A percentile compares a stretch with the other conserved stretches of the same genome.
These are phyloP conservation scores for Globisporangium spiculum DNA, from an alignment of 352 stramenopile genomes.

Conservation along the genomic window DNA sequence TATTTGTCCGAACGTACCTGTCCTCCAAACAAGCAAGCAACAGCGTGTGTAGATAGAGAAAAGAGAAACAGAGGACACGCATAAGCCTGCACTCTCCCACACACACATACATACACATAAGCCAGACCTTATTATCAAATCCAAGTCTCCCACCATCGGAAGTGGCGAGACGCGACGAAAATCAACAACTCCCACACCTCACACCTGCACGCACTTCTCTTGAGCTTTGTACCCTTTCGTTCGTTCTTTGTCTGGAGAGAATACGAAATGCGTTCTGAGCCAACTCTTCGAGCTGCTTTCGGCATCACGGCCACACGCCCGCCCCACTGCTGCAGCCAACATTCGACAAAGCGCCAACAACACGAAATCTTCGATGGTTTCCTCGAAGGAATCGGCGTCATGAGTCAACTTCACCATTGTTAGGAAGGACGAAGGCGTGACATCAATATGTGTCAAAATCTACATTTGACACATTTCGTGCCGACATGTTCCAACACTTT, in stretches of 20 bases:
- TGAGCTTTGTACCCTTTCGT: not conserved
- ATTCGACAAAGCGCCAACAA: not conserved
- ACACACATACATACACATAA: not conserved
- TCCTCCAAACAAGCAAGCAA: not conserved
- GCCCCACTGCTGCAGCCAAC: not conserved
- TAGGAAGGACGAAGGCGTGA: not conserved
- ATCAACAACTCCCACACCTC: not conserved
- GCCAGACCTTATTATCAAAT: not conserved
- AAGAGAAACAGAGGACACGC: constrained; percentile 1
- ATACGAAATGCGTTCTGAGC: not conserved
- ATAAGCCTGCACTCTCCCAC: not conserved
- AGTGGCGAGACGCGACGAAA: not conserved
- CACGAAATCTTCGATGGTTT: not conserved
- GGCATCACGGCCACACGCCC: not conserved
- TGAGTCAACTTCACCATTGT: not conserved
- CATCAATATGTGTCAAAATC: not conserved
- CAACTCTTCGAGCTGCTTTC: not conserved
- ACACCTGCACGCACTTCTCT: not conserved
- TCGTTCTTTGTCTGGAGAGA: not conserved
- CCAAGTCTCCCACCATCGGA: not conserved
- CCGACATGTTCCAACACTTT: too few relatives aligned
- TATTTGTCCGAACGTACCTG: constrained; percentile 2
- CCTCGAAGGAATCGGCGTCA: not conserved
- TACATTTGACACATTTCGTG: not conserved
- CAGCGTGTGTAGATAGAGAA: not conserved